Evolutionary conservation across 2,329 filamentous ascomycete genomes (phyloP).

Genomic region (Claviceps paspali): DNA sequence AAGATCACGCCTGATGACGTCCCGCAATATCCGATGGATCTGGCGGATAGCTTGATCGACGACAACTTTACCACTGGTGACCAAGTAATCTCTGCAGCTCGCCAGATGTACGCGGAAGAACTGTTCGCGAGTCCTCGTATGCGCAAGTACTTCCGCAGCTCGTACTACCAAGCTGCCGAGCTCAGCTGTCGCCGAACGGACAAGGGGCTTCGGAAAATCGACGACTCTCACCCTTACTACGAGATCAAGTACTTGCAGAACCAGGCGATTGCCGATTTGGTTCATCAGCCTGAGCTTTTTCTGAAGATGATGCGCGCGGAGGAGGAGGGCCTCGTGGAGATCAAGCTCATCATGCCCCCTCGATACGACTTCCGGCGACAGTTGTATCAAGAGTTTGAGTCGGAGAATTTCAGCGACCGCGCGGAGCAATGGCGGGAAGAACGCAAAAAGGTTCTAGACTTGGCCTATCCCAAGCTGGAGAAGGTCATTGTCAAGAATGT

Average conservation of each 20-base stretch:
- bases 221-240: slow-evolving; percentile 90
- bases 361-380: slow-evolving; percentile 61
- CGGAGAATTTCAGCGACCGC: slow-evolving; percentile 87
- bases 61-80: slow-evolving; percentile 61
- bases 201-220: slow-evolving; percentile 84
- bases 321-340: slow-evolving; percentile 80
- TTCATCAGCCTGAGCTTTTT: slow-evolving; percentile 74
- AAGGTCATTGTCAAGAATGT: slow-evolving; percentile 77
- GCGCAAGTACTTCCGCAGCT: slow-evolving; percentile 69
- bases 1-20: slow-evolving; percentile 78
- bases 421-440: slow-evolving; percentile 92
- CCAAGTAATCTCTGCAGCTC: slow-evolving; percentile 63
- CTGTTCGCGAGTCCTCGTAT: slow-evolving; percentile 76
- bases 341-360: slow-evolving; percentile 63
- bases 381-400: slow-evolving; percentile 72
- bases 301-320: slow-evolving; percentile 96
- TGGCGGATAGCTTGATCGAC: slow-evolving; percentile 66
- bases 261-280: slow-evolving; percentile 69
- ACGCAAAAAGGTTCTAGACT: slow-evolving; percentile 68
- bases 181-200: slow-evolving; percentile 85
- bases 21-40: slow-evolving; percentile 61
- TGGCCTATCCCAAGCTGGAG: slow-evolving; percentile 69
- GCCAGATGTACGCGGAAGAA: slow-evolving; percentile 82
- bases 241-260: slow-evolving; percentile 94
- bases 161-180: slow-evolving; percentile 69